phyloP scores from a whole-genome alignment of 108 stramenopile species.

The Fistulifera solaris region DNA sequence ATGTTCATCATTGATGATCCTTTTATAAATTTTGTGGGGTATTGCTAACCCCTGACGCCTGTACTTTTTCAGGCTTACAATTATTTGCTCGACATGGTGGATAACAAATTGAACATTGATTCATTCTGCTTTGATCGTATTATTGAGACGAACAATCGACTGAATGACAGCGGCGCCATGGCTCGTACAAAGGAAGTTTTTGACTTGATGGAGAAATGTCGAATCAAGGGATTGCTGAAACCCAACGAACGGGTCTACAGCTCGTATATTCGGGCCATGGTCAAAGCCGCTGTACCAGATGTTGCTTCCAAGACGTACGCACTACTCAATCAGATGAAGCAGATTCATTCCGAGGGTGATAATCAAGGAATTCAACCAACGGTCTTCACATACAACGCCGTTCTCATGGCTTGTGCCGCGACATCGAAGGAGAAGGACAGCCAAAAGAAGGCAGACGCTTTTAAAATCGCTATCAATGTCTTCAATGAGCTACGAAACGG shows the following conservation, averaged over 20 bases:
- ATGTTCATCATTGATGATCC: too few species aligned
- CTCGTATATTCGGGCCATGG: conserved; percentile 55
- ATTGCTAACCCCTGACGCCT: neutral
- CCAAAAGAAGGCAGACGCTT: conserved; percentile 15
- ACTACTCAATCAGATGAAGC: conserved; percentile 53
- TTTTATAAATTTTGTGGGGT: too few species aligned
- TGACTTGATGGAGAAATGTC: conserved; percentile 38
- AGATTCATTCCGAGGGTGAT: conserved; percentile 5
- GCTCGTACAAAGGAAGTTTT: conserved; percentile 37
- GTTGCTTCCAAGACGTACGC: conserved; percentile 37
- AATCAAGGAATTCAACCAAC: conserved; percentile 24
- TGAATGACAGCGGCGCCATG: conserved; percentile 15
- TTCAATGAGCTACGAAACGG: conserved; percentile 23
- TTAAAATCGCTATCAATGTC: conserved; percentile 25
- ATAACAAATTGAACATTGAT: conserved; percentile 22
- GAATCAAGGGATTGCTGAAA: conserved; percentile 22
- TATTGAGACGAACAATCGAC: conserved; percentile 25
- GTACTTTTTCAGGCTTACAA: conserved; percentile 11
- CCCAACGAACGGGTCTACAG: conserved; percentile 60
- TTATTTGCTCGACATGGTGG: conserved; percentile 28
- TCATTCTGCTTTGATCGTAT: conserved; percentile 24
- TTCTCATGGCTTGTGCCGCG: conserved; percentile 39
- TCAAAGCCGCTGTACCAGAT: conserved; percentile 29
- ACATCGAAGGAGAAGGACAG: conserved; percentile 10
- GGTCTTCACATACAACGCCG: conserved; percentile 42